Conservation (phyloP, 352 stramenopile genomes). For the Phytophthora crassamura region DNA sequence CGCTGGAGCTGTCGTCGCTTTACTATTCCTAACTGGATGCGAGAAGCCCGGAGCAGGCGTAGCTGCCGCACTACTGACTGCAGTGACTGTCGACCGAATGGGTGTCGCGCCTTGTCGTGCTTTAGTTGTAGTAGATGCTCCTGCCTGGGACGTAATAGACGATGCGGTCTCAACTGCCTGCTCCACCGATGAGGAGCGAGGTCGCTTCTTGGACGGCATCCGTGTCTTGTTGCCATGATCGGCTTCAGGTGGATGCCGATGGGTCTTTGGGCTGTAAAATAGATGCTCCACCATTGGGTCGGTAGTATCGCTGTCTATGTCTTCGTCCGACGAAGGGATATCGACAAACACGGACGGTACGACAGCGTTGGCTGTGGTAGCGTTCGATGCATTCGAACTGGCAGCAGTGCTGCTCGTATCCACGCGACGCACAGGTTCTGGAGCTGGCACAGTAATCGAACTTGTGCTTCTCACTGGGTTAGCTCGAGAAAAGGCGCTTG, state of each 20-base stretch:
- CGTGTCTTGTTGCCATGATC: background rate
- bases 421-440: slow-evolving; percentile 9
- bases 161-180: background rate
- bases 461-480: slow-evolving; percentile 3
- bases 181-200: slow-evolving; percentile 30
- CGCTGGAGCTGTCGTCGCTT: background rate
- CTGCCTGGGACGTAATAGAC: background rate
- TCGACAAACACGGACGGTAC: slow-evolving; percentile 64
- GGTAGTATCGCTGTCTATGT: slow-evolving; percentile 68
- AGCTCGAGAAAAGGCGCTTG: background rate
- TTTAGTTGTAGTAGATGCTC: background rate
- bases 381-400: background rate
- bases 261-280: slow-evolving; percentile 83
- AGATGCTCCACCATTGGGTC: slow-evolving; percentile 77
- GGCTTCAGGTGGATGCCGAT: slow-evolving; percentile 15
- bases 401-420: slow-evolving; percentile 2
- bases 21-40: slow-evolving; percentile 10
- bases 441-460: background rate
- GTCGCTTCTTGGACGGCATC: slow-evolving; percentile 41
- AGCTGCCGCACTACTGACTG: background rate
- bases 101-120: slow-evolving; percentile 3
- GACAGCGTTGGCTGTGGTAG: slow-evolving; percentile 5
- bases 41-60: slow-evolving; percentile 20
- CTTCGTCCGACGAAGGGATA: slow-evolving; percentile 62
- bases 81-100: background rate